Conservation (phyloP, 2,329 filamentous ascomycete species). For the Lecanicillium sp. region DNA sequence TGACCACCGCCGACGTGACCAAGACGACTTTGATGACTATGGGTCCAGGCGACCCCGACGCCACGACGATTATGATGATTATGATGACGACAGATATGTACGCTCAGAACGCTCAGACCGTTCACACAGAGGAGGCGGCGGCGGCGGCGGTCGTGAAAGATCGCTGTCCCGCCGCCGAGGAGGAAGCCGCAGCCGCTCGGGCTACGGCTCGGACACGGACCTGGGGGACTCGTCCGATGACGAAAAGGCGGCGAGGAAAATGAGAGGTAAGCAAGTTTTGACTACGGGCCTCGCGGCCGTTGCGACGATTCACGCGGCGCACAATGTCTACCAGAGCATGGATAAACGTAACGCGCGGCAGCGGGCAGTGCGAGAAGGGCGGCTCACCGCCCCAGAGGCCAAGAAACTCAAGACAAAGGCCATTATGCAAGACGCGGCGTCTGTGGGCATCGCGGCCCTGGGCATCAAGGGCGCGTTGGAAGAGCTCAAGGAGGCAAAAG, state of each 20-base stretch:
- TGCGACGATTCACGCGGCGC: constrained; percentile 52
- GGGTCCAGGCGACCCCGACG: constrained; percentile 25
- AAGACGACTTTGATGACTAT: constrained; percentile 37
- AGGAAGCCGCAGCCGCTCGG: constrained; percentile 22
- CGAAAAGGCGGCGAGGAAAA: constrained; percentile 44
- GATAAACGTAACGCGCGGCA: constrained; percentile 46
- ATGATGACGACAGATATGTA: constrained; percentile 29
- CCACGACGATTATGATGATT: constrained; percentile 39
- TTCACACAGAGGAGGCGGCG: constrained; percentile 25
- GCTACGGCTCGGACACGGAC: constrained; percentile 45
- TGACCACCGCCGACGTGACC: constrained; percentile 30
- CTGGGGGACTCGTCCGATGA: constrained; percentile 52
- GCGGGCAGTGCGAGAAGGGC: constrained; percentile 45
- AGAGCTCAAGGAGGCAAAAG: constrained; percentile 48
- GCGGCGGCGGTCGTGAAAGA: constrained; percentile 1
- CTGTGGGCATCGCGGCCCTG: constrained; percentile 49
- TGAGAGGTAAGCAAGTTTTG: constrained; percentile 55
- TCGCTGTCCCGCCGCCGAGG: constrained; percentile 6
- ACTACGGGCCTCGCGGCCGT: constrained; percentile 49
- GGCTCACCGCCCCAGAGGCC: constrained; percentile 42
- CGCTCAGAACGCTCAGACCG: constrained; percentile 30
- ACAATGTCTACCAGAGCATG: constrained; percentile 52
- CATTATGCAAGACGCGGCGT: constrained; percentile 50
- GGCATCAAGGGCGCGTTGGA: constrained; percentile 49
- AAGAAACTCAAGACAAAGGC: constrained; percentile 51